A percentile compares a stretch with the other conserved stretches of the same genome.
Evolutionary conservation across 345 rosid species (phyloP).

Genomic region (Erysimum cheiranthoides): DNA sequence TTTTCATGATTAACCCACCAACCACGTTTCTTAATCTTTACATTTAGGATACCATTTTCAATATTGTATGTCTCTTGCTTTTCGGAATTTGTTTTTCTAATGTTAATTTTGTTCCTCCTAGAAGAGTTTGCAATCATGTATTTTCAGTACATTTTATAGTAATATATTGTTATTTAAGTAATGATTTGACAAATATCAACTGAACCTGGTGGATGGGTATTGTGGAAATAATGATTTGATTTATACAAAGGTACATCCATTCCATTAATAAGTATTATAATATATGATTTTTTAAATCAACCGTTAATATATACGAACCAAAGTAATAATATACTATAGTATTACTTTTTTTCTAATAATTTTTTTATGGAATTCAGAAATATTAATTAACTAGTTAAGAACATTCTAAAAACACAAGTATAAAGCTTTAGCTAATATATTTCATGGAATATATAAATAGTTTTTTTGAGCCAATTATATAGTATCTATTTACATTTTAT

Average conservation of each 20-base stretch:
- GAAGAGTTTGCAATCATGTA: constrained; percentile 3
- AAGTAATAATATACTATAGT: too few species aligned
- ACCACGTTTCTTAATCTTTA: constrained; percentile 50
- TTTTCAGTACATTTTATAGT: not conserved
- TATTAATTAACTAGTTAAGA: too few species aligned
- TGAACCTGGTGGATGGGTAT: not conserved
- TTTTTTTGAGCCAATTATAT: too few species aligned
- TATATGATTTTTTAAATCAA: too few species aligned
- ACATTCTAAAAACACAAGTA: too few species aligned
- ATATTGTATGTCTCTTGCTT: constrained; percentile 20
- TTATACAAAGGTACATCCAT: not conserved
- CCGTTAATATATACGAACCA: too few species aligned
- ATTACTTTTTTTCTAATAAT: too few species aligned
- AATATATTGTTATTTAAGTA: not conserved
- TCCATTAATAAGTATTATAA: not conserved
- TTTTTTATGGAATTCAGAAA: too few species aligned
- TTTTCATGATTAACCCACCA: constrained; percentile 46
- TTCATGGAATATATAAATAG: too few species aligned
- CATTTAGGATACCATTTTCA: constrained; percentile 34
- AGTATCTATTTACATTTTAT: too few species aligned
- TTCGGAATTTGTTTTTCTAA: not conserved
- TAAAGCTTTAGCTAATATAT: too few species aligned
- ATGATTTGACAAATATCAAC: not conserved
- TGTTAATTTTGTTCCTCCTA: constrained; percentile 21
- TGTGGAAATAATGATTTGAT: not conserved